phyloP scores from a whole-genome alignment of 2,329 filamentous ascomycete genomes.

The Cadophora gregata region DNA sequence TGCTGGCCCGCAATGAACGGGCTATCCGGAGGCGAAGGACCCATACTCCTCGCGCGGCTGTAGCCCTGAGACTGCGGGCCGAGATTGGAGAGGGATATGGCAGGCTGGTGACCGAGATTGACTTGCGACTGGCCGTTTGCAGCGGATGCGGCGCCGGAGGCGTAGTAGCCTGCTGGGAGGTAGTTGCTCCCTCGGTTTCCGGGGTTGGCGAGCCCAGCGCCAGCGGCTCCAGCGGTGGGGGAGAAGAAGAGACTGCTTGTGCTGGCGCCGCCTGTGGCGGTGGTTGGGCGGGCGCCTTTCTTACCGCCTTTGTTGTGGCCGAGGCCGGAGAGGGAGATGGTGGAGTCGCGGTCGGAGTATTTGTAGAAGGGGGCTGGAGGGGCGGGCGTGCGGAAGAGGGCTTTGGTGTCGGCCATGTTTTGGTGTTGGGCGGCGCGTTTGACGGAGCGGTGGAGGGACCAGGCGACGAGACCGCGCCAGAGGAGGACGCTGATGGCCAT shows the following conservation, averaged over 20 bases:
- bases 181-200: constrained; percentile 76
- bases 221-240: constrained; percentile 75
- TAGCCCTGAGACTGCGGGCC: constrained; percentile 57
- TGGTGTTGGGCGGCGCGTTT: constrained; percentile 82
- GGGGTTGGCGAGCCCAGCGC: constrained; percentile 57
- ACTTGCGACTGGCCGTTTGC: constrained; percentile 44
- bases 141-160: constrained; percentile 57
- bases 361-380: constrained; percentile 69
- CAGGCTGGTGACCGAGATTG: constrained; percentile 46
- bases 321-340: constrained; percentile 40
- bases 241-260: constrained; percentile 79
- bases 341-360: constrained; percentile 60
- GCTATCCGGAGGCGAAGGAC: constrained; percentile 63
- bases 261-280: constrained; percentile 40
- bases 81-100: constrained; percentile 67
- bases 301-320: constrained; percentile 42
- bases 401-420: constrained; percentile 72
- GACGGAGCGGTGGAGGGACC: constrained; percentile 90
- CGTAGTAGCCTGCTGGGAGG: constrained; percentile 90
- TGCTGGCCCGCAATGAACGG: constrained; percentile 55
- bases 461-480: constrained; percentile 88
- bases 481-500: constrained; percentile 81
- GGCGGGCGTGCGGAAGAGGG: constrained; percentile 60
- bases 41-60: constrained; percentile 52
- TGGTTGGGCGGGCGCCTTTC: constrained; percentile 46